Base-by-base conservation (phyloP, 768 basidiomycete genomes). In the Imleria badia region DNA sequence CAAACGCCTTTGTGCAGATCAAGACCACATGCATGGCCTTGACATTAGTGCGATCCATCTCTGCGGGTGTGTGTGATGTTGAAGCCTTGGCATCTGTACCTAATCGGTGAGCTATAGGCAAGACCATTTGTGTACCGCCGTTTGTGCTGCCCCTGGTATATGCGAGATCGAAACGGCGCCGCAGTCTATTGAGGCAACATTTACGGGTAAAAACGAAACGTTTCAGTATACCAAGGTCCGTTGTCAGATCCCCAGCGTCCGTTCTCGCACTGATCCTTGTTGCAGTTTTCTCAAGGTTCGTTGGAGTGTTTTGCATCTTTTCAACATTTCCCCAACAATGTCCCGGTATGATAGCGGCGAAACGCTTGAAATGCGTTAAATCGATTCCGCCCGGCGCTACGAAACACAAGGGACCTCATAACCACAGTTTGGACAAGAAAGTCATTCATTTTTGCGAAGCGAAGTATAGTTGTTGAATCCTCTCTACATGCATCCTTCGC, bases 161-260 rank as follows among this genome's bases (percentile, higher is more conserved):
- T 86, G 84, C n/a, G n/a, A n/a, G n/a, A n/a, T n/a, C n/a, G n/a
- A n/a, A n/a, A n/a, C n/a, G n/a, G n/a, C n/a, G n/a, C n/a, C n/a
- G n/a, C n/a, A n/a, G n/a, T n/a, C n/a, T n/a, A n/a, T n/a, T n/a
- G n/a, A n/a, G n/a, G n/a, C n/a, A n/a, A n/a, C n/a, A n/a, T n/a
- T n/a, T n/a, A n/a, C n/a, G n/a, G n/a, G n/a, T n/a, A n/a, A n/a
- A n/a, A n/a, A n/a, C n/a, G n/a, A n/a, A n/a, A n/a, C n/a, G n/a
- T n/a, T n/a, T n/a, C n/a, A n/a, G n/a, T 86, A 82, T 48, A 86
- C 85, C 0, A 86, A 85, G 75, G 85, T 81, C 47, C 26, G 62
- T 51, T 35, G 30, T 23, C 19, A 1, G 13, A 6, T 48, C n/a
- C 14, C n/a, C 6, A 7, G 12, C 2, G 6, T 19, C 2, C 1